Percentiles rank a stretch among this genome's conserved stretches.
Conservation (phyloP, 805 yeast species). For the Wickerhamiella azyma region DNA sequence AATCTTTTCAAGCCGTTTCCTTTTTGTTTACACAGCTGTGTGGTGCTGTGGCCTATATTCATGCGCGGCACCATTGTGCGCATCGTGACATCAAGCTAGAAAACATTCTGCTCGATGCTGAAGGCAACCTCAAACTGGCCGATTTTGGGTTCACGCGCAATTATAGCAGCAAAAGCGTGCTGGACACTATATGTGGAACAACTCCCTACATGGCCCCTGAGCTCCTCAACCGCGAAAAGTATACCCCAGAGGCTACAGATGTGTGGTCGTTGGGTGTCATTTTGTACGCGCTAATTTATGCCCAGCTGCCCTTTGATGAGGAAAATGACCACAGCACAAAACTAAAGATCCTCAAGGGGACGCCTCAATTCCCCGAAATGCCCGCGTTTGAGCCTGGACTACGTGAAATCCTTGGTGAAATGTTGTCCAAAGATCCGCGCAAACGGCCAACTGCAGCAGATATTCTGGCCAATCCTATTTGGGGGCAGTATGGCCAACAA, state of each 20-base stretch:
- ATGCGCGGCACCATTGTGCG: slow-evolving; percentile 50
- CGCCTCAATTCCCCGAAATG: slow-evolving; percentile 39
- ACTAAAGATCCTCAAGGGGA: slow-evolving; percentile 44
- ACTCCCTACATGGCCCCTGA: slow-evolving; percentile 97
- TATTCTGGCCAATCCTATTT: slow-evolving; percentile 38
- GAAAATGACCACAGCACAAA: slow-evolving; percentile 53
- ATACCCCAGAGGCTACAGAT: slow-evolving; percentile 67
- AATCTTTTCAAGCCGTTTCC: slow-evolving; percentile 14
- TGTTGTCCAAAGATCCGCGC: slow-evolving; percentile 55
- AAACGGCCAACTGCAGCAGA: slow-evolving; percentile 44
- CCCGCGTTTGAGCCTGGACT: slow-evolving; percentile 23
- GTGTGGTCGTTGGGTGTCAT: slow-evolving; percentile 90
- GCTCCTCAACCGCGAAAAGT: slow-evolving; percentile 49
- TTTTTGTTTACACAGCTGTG: slow-evolving; percentile 36
- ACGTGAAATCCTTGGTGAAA: slow-evolving; percentile 34
- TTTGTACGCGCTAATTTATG: slow-evolving; percentile 67
- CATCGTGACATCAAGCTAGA: slow-evolving; percentile 75
- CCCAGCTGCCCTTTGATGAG: slow-evolving; percentile 86
- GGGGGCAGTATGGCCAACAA: slow-evolving; percentile 33
- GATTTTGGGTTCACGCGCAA: slow-evolving; percentile 94
- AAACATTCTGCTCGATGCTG: slow-evolving; percentile 63
- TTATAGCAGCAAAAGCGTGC: slow-evolving; percentile 37
- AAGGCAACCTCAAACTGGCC: slow-evolving; percentile 67
- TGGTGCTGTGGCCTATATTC: slow-evolving; percentile 60
- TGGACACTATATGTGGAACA: slow-evolving; percentile 87